phyloP scores from a whole-genome alignment of 129 eudicot species.

The Saposhnikovia divaricata region DNA sequence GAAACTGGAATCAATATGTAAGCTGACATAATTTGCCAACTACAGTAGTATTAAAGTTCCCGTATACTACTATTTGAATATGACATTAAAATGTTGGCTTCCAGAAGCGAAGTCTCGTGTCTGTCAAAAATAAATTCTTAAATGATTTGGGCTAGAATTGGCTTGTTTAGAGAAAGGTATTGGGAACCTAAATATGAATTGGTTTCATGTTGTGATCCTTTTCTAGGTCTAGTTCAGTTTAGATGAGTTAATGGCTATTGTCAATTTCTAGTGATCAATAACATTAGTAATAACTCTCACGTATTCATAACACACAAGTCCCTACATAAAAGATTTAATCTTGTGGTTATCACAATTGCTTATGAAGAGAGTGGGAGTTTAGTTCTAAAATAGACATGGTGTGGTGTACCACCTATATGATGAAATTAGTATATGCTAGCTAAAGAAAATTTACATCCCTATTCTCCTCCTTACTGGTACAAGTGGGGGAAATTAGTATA shows the following conservation, averaged over 20 bases:
- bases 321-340: background rate
- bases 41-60: background rate
- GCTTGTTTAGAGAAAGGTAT: background rate
- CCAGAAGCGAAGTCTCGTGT: background rate
- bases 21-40: background rate
- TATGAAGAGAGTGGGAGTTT: too few species aligned
- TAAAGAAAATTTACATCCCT: background rate
- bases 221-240: background rate
- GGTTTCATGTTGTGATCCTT: background rate
- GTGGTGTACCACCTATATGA: too few species aligned
- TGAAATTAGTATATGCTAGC: too few species aligned
- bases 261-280: background rate
- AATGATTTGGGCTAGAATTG: background rate
- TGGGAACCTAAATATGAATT: background rate
- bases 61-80: background rate
- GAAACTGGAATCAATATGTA: background rate
- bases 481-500: background rate
- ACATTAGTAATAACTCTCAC: background rate
- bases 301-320: background rate
- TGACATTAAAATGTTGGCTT: background rate
- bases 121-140: too few species aligned
- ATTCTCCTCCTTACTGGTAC: background rate
- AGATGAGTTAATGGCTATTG: background rate
- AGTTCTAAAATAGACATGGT: background rate
- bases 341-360: background rate